Conservation (phyloP, 768 basidiomycete species). For the Candolleomyces aberdarensis region DNA sequence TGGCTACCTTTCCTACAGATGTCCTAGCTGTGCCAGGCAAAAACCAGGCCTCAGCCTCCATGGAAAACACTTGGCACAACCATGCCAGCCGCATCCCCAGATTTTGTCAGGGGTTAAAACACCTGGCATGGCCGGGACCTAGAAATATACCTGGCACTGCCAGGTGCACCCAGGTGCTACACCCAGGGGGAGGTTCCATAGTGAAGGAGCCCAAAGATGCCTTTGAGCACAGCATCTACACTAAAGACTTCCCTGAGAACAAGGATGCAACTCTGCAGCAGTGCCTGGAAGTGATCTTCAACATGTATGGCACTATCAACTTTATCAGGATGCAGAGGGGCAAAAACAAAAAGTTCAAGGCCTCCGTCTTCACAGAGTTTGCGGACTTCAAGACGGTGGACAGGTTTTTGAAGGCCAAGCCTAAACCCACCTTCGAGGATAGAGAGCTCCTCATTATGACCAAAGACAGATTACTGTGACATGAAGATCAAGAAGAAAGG, state of each 20-base stretch:
- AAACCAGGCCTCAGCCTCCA: too few species aligned
- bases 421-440: constrained; percentile 78
- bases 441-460: constrained; percentile 80
- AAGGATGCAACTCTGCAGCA: constrained; percentile 62
- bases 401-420: constrained; percentile 75
- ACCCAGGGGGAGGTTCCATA: too few species aligned
- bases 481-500: constrained; percentile 98
- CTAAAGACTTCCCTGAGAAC: constrained; percentile 79
- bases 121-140: too few species aligned
- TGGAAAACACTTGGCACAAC: too few species aligned
- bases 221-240: constrained; percentile 85
- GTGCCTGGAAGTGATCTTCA: constrained; percentile 77
- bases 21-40: too few species aligned
- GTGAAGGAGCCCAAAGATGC: constrained; percentile 61
- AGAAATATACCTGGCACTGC: too few species aligned
- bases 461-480: constrained; percentile 80
- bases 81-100: too few species aligned
- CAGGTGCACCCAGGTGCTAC: too few species aligned
- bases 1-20: too few species aligned
- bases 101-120: too few species aligned
- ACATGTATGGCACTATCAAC: constrained; percentile 69
- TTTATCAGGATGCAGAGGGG: constrained; percentile 89
- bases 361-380: constrained; percentile 93
- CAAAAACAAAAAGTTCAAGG: constrained; percentile 86
- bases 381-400: constrained; percentile 64